Base-by-base conservation (phyloP, 2,329 filamentous ascomycete genomes). In the Microdochium bolleyi region DNA sequence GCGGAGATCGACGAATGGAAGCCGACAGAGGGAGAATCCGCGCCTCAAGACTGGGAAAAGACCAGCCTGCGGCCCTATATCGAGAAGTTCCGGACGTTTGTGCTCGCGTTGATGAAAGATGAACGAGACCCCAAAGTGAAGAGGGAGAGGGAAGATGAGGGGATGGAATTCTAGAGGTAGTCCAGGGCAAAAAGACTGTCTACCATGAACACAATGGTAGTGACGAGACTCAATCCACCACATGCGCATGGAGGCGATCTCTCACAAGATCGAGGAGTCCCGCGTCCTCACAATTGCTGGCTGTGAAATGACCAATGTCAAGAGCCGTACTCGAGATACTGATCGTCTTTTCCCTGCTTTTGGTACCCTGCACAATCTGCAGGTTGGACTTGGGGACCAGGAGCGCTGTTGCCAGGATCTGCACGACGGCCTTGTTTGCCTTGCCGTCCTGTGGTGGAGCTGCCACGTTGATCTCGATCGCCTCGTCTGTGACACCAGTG, bases 1-100 rank as follows among this genome's bases (percentile, higher is more conserved):
- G 76, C 75, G 4, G 91, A 99, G 73, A 95, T 99, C 62, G 92
- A 99, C 67, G 75, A 80, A 21, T 97, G 89, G 83, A 79, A 83
- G 60, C 70, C 65, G 1, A 70, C 69, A 21, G 73, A 63, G 48
- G 59, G 60, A 11, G 62, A 63, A 41, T 64, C 60, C 1, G 56
- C 58, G 21, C 52, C 53, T 52, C 81, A 86, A 59, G 94, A 99
- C 65, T 97, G 92, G 85, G 92, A 99, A 72, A 99, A 97, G 82
- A 99, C 94, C 24, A 90, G 89, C 58, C 70, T 99, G 64, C 95
- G 88, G 73, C 90, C 91, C 9, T 97, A 95, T 66, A 84, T 97
- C 34, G 92, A 97, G 54, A 85, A 87, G 60, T 97, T 99, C 70
- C 81, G 88, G 60, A 79, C 77, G 1, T 95, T 96, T 70, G 89